Base-by-base conservation (phyloP, 768 basidiomycete genomes). In the Tylopilus balloui region DNA sequence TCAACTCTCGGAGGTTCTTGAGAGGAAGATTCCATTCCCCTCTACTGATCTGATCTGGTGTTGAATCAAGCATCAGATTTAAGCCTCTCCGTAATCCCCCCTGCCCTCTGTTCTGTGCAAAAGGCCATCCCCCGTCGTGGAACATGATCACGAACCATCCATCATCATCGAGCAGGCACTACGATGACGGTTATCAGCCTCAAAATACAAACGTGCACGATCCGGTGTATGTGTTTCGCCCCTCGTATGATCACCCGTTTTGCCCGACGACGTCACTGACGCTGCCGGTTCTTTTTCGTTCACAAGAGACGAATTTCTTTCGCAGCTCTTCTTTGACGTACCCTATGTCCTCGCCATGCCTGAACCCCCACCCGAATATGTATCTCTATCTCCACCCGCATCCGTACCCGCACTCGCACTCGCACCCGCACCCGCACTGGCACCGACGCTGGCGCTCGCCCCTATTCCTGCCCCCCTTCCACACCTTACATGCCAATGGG, bases 241-340 rank as follows among this genome's bases (percentile, higher is more conserved):
- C 4, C 21, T 34, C 19, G 11, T 21, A 8, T 14, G 10, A 14
- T 12, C 27, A 4, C 6, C 2, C 32, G 14, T 29, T 34, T 39
- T 12, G 13, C 10, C 10, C 17, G 24, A 19, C 10, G 7, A 20
- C 28, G 13, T 29, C 6, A 25, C 51, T 58, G 38, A 58, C 35
- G 5, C 11, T 29, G 19, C 3, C 11, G 7, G 19, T 4, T 4
- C 9, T 17, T 15, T 38, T 38, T 19, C 12, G 7, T 19, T 17
- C 6, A 14, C 11, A 50, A 60, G 59, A 0, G 59, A 60, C 11
- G 59, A 54, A 39, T 45, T 61, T n/a, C 42, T 60, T 17, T 41
- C 49, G 4, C 56, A 41, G 7, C 4, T 61, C 12, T 41, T 51
- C 19, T n/a, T 3, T 12, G 45, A 46, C 23, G 1, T 31, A 9